Percentiles rank a stretch among this genome's conserved stretches.
phyloP scores from a whole-genome alignment of 208 protist species.

The Wallacemonas sp. region DNA sequence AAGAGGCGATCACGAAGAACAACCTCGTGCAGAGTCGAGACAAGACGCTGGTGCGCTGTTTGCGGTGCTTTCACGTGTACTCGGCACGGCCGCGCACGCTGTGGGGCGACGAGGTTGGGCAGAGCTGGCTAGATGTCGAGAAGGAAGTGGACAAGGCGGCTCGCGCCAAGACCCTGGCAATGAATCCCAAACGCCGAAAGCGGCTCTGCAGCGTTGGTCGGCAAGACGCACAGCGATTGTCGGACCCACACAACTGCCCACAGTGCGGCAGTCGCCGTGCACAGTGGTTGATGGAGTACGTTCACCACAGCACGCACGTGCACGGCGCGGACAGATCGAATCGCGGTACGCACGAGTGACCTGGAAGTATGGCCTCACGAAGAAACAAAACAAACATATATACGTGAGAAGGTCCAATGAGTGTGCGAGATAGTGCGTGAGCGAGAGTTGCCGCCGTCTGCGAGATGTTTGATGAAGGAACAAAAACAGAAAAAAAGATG shows the following conservation, averaged over 20 bases:
- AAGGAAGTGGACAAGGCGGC: slow-evolving; percentile 28
- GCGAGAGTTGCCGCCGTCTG: no score
- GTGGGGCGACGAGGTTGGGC: slow-evolving; percentile 53
- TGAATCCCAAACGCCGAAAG: slow-evolving; percentile 32
- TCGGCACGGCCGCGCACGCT: slow-evolving; percentile 57
- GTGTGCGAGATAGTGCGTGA: no score
- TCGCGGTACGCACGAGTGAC: neutral
- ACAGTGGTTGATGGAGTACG: slow-evolving; percentile 87
- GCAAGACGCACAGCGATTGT: slow-evolving; percentile 15
- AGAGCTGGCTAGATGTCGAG: slow-evolving; percentile 65
- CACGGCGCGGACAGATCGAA: neutral
- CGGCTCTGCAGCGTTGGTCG: slow-evolving; percentile 42
- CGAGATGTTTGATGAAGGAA: neutral
- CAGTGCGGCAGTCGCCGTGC: slow-evolving; percentile 57
- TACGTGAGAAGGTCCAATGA: no score
- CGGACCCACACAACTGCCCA: slow-evolving; percentile 52
- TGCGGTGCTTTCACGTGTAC: slow-evolving; percentile 84
- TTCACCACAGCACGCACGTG: slow-evolving; percentile 71
- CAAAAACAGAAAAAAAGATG: slow-evolving; percentile 1
- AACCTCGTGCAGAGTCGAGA: slow-evolving; percentile 63
- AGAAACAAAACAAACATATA: neutral
- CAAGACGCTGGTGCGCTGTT: slow-evolving; percentile 64
- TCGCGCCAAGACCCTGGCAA: slow-evolving; percentile 19
- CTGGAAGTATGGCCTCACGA: neutral
- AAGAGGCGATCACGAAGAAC: slow-evolving; percentile 51